These are phyloP conservation scores for Babesia caballi DNA, from an alignment of 169 alveolate species.

Conservation along the genomic window DNA sequence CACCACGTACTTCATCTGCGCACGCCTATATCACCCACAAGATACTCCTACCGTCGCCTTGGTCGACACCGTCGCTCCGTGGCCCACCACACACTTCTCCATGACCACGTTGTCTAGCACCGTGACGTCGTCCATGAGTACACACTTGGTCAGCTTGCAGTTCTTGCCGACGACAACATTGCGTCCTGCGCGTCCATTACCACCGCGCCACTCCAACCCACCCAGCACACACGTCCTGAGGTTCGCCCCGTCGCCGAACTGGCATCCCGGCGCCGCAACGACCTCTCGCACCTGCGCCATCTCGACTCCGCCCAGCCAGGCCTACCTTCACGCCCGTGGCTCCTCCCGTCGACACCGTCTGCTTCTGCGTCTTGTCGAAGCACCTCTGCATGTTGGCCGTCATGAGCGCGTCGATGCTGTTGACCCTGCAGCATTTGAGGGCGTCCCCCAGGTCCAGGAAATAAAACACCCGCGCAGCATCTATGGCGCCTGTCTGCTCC, in stretches of 20 bases:
- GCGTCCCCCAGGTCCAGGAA: constrained; percentile 37
- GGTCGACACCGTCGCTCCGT: constrained; percentile 51
- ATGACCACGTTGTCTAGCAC: constrained; percentile 59
- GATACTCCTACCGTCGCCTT: constrained; percentile 60
- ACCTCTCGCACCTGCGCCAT: constrained; percentile 6
- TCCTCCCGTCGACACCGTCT: not conserved
- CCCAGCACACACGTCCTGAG: constrained; percentile 38
- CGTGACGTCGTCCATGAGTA: constrained; percentile 68
- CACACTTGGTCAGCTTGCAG: constrained; percentile 57
- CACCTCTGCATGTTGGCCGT: constrained; percentile 36
- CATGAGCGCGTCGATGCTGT: constrained; percentile 55
- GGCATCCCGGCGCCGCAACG: not conserved
- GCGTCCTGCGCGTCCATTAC: constrained; percentile 27
- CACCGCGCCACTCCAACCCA: not conserved
- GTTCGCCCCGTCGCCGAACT: constrained; percentile 2
- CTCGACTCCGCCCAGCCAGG: not conserved
- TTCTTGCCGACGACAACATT: constrained; percentile 62
- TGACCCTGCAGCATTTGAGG: constrained; percentile 31
- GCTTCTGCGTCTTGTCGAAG: not conserved
- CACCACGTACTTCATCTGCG: constrained; percentile 44
- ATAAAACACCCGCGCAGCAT: constrained; percentile 20
- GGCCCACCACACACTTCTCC: constrained; percentile 62
- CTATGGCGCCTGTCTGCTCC: not conserved
- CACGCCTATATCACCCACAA: not conserved
- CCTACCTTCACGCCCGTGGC: constrained; percentile 26